A percentile compares a stretch with the other conserved stretches of the same genome.
These are phyloP conservation scores for Diospyros lotus DNA, from an alignment of 148 eudicot genomes.

Conservation along the genomic window DNA sequence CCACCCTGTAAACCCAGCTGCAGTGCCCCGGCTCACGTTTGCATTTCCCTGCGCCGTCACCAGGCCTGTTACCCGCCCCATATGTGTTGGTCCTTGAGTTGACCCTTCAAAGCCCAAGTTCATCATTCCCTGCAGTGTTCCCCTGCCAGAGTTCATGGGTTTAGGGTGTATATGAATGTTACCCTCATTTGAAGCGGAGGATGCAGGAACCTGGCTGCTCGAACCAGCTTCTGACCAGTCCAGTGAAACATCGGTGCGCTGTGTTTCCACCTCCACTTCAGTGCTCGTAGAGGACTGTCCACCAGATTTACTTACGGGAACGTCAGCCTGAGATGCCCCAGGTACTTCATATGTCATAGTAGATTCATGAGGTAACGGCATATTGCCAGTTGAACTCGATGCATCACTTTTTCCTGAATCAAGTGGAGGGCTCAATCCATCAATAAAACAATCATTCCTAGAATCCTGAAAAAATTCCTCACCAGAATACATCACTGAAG, in stretches of 20 bases:
- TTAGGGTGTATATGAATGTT: slow-evolving; percentile 12
- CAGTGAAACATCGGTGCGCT: slow-evolving; percentile 22
- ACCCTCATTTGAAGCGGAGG: slow-evolving; percentile 14
- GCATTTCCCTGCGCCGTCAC: slow-evolving; percentile 25
- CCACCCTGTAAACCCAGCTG: slow-evolving; percentile 29
- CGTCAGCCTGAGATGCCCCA: slow-evolving; percentile 22
- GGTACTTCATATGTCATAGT: slow-evolving; percentile 21
- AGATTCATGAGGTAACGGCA: slow-evolving; percentile 38
- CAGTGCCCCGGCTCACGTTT: slow-evolving; percentile 26
- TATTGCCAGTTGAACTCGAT: slow-evolving; percentile 50
- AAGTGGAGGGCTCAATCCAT: slow-evolving; percentile 50
- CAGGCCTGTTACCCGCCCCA: slow-evolving; percentile 39
- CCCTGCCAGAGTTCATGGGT: slow-evolving; percentile 20
- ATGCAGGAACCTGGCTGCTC: slow-evolving; percentile 19
- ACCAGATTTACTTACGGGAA: slow-evolving; percentile 21
- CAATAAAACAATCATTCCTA: slow-evolving; percentile 58
- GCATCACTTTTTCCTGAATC: slow-evolving; percentile 49
- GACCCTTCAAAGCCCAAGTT: slow-evolving; percentile 37
- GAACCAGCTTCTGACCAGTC: slow-evolving; percentile 26
- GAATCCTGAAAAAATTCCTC: slow-evolving; percentile 54
- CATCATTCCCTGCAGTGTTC: slow-evolving; percentile 28
- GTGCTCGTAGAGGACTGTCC: slow-evolving; percentile 35
- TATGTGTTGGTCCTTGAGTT: slow-evolving; percentile 36
- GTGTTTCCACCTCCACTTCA: slow-evolving; percentile 30
- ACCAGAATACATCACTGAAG: slow-evolving; percentile 55